Base-by-base conservation (phyloP, 345 rosid species). In the Heritiera littoralis region DNA sequence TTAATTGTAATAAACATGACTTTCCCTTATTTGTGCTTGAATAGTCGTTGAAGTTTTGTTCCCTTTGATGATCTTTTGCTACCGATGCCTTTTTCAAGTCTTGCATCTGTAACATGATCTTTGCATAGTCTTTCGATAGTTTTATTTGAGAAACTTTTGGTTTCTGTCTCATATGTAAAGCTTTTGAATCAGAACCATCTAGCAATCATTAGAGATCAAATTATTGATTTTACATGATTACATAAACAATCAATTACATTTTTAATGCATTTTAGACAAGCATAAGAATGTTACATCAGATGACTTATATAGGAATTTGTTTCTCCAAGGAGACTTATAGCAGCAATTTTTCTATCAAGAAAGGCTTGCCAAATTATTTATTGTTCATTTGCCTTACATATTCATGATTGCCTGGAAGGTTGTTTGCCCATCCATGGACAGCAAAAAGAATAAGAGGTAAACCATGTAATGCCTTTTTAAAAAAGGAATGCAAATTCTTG, bases 371-470 rank as follows among this genome's bases (percentile, higher is more conserved):
- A 95, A 91, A 74, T 80, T 92, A 59, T 85, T 78, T 20, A 81
- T 95, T 52, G 88, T 93, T 68, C 92, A 95, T 79, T 89, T 84
- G 4, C 99, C 99, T 7, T 90, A 90, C 76, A 6, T 95, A 67
- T 95, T 95, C 82, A 88, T 92, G 99, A 85, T 96, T 2, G 99
- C 91, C 23, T 95, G 98, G 98, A 95, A 92, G 86, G 83, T 83
- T 56, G 67, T 93, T 72, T 93, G 85, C 85, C 98, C 98, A 0
- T 93, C 92, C 71, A 93, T 93, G 20, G 98, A 95, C 89, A 72
- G 30, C 82, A 91, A 88, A 75, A 95, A 96, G 68, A 95, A 92
- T 83, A 88, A 91, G 85, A 95, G 95, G 98, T 91, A 80, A 77
- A 9, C 20, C 74, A 1, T 6, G 74, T 9, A 23, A n/a, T 75